Evolutionary conservation across 176 grass and related monocot species (phyloP), one percentile per base, ranked within the genome.

Genomic region (Eleusine indica): DNA sequence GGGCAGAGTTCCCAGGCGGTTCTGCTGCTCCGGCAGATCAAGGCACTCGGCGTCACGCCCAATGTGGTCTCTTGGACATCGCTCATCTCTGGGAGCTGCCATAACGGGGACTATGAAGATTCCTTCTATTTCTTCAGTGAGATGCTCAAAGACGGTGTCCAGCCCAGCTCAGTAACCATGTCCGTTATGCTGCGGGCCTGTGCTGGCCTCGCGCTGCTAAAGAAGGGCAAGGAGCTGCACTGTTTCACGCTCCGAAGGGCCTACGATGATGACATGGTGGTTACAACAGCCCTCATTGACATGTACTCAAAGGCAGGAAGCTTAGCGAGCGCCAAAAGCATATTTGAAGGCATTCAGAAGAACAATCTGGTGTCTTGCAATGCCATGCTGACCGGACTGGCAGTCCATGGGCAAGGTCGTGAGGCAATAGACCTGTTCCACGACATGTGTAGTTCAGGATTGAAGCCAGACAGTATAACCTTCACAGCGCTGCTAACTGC

Each of bases 141-240:
- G 88, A 97, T 97, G 94, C 87, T 85, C 69, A 82, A 88, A 78
- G 87, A 94, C 13, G 74, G 84, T 38, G 56, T 94, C 13, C 68
- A 90, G 28, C 91, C 94, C 40, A 90, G 91, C 54, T 73, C 71
- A 28, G 86, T 90, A 44, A 92, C 94, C 17, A 61, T 87, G 82
- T 81, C 90, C 0, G 83, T 87, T 49, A 47, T 94, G 75, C 80
- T 97, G 78, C 80, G 87, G 5, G 87, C 91, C 37, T 94, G 87
- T n/a, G 87, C 94, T 8, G 87, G 78, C 52, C 66, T 94, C 8
- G 86, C 83, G 7, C 21, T 90, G 77, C 90, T 94, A 0, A 88
- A 78, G 68, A 97, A 97, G 68, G 94, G 94, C 78, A 92, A 77
- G 73, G 91, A 97, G 66, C 53, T 97, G 49, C 94, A 97, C 76